Evolutionary conservation across 2,329 filamentous ascomycete genomes (phyloP), one percentile per base, ranked within the genome.

Genomic region (Aspergillus ochraceus): DNA sequence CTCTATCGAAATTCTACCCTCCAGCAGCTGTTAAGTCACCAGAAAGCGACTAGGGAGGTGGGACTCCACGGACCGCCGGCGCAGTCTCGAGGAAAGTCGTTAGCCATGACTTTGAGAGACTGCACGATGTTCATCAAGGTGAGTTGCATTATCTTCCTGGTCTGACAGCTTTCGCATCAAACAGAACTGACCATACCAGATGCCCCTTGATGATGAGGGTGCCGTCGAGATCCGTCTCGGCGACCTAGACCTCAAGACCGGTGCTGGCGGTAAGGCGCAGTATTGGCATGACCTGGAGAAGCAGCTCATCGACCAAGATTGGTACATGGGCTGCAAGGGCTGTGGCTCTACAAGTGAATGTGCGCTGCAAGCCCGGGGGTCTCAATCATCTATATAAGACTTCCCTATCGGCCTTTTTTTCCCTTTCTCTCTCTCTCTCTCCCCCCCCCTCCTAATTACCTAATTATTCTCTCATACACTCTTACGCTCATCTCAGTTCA

Each of bases 31-130:
- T 67, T 72, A 14, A 66, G 69, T 2, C 68, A 71, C 51, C 76
- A 79, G 61, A 71, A 64, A 29, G 62, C 61, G 22, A 68, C 75
- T 68, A 70, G 68, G 45, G 69, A 73, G 20, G 72, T 76, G 4
- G 75, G 76, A 1, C 60, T 77, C 6, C 59, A 69, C 24, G 76
- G 78, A 3, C 73, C 76, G 9, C 66, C 71, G 19, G 63, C 70
- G n/a, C 64, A 73, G 51, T 73, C 74, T 36, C 71, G 68, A 11
- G 78, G 83, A 29, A 87, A 90, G 61, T 82, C 84, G 12, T 79
- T 90, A 6, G 89, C 90, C 58, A 94, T 94, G 90, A 93, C 91
- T 3, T 74, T 95, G 64, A 81, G 91, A 53, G 91, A 95, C 77
- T 92, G 90, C 72, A 91, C 89, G 3, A 84, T 90, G 67, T 92